These are phyloP conservation scores for Obelidium mucronatum DNA, from an alignment of 192 early-diverging fungal species.

Conservation along the genomic window DNA sequence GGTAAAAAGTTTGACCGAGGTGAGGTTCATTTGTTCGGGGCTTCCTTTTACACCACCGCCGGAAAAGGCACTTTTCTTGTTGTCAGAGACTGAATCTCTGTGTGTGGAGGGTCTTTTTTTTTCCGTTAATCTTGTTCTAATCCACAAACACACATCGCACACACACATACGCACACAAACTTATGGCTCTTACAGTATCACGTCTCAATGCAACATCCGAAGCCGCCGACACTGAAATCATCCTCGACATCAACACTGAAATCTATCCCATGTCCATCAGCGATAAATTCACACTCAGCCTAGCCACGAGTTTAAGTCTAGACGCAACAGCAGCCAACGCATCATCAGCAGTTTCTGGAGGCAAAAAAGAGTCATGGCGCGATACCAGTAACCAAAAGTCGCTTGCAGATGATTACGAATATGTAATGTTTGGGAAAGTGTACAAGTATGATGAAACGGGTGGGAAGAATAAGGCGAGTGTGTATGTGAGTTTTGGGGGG, in stretches of 20 bases:
- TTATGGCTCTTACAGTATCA: conserved; percentile 70
- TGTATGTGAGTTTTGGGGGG: conserved; percentile 64
- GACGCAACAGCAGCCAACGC: conserved; percentile 49
- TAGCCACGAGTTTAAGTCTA: conserved; percentile 71
- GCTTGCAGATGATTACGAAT: conserved; percentile 95
- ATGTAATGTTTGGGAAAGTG: conserved; percentile 98
- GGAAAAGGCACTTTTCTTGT: too few relatives aligned
- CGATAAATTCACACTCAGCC: conserved; percentile 84
- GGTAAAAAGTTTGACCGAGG: conserved; percentile 96
- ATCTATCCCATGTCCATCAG: conserved; percentile 82
- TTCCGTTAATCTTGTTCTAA: too few relatives aligned
- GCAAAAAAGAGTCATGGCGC: conserved; percentile 72
- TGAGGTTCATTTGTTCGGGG: conserved; percentile 39
- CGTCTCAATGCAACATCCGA: conserved; percentile 83
- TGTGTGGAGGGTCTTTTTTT: too few relatives aligned
- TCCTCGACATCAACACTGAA: conserved; percentile 94
- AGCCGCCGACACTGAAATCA: conserved; percentile 88
- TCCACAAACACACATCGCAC: too few relatives aligned
- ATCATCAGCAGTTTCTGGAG: conserved; percentile 55
- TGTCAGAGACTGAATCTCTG: too few relatives aligned
- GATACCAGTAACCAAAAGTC: conserved; percentile 51
- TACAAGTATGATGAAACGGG: conserved; percentile 92
- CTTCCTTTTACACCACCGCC: too few relatives aligned
- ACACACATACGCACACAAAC: too few relatives aligned
- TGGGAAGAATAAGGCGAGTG: conserved; percentile 54